Evolutionary conservation across 2,329 filamentous ascomycete genomes (phyloP), one percentile per base, ranked within the genome.

Genomic region (Pseudogymnoascus sp.): DNA sequence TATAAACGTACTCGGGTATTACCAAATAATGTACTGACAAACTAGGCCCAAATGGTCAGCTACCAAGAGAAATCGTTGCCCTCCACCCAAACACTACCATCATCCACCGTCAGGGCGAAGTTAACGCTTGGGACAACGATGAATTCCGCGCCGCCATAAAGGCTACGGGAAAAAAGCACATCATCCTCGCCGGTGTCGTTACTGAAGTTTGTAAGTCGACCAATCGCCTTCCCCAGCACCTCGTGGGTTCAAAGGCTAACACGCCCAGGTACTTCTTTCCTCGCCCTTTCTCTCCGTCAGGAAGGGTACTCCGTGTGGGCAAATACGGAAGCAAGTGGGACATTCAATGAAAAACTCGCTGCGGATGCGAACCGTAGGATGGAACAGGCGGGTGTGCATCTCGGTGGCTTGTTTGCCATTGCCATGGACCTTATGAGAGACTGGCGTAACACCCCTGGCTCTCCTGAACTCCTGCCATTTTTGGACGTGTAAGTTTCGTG

Each of bases 71-170:
- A 67, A 86, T 91, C 63, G 70, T 81, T 4, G 77, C 83, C 10
- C 79, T 85, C 80, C 84, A 88, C 68, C 87, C 87, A 23, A 73
- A 81, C 48, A 82, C 84, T 0, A 81, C 87, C 0, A 74, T 89
- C 9, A 81, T 91, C 68, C 76, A 79, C 65, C 82, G 88, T 34
- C 78, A 85, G 62, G 87, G 88, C 37, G 84, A 91, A 68, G 86
- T 91, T 67, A 81, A 90, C 68, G 87, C 88, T 2, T 90, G 86
- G 88, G 88, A 91, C 69, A 90, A 89, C 66, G 65, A 77, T 2
- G 81, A 87, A 0, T 90, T 91, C 75, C 79, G 79, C 34, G 76
- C 75, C 1, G 86, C 88, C 1, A 77, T 91, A 62, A 73, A 78
- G 63, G 85, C 84, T 1, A 81, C 85, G 3, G 81, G 81, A 61